Conservation (phyloP, 2,329 filamentous ascomycete species). For the Fonsecaea pugnacius region DNA sequence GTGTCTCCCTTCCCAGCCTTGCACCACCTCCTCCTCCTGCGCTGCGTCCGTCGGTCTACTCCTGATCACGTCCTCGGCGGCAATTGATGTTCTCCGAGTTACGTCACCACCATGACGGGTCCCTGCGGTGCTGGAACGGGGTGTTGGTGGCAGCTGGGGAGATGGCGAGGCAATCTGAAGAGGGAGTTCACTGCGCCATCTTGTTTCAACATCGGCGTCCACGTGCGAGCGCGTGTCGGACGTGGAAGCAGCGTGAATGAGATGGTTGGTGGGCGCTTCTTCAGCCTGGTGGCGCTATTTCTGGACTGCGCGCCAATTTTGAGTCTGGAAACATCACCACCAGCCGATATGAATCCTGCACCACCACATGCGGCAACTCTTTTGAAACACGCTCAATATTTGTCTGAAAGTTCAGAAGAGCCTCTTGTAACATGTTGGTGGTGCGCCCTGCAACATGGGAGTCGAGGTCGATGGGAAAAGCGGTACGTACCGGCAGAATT, state of each 20-base stretch:
- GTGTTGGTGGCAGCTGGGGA: constrained; percentile 21
- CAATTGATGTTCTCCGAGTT: constrained; percentile 9
- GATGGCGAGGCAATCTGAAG: constrained; percentile 30
- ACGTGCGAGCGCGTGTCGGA: constrained; percentile 35
- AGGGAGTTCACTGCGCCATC: constrained; percentile 14
- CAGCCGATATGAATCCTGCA: constrained; percentile 29
- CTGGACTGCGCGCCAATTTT: constrained; percentile 32
- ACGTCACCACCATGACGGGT: constrained; percentile 19
- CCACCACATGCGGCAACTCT: constrained; percentile 26
- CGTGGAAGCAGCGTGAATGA: constrained; percentile 23
- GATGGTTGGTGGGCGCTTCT: constrained; percentile 37
- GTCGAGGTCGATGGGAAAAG: constrained; percentile 26
- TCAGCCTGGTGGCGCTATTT: constrained; percentile 36
- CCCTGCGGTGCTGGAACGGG: constrained; percentile 10
- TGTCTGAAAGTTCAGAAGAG: constrained; percentile 18
- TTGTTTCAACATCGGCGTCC: constrained; percentile 25
- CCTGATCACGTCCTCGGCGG: constrained; percentile 8
- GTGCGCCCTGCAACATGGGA: constrained; percentile 25
- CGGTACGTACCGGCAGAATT: constrained; percentile 30
- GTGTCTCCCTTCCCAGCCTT: constrained; percentile 28
- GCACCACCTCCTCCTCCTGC: not conserved
- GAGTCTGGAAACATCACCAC: constrained; percentile 28
- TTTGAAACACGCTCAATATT: constrained; percentile 26
- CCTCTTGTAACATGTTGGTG: constrained; percentile 29
- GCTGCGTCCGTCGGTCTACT: constrained; percentile 9